Conservation (phyloP, 495 filamentous ascomycete genomes). For the Letharia lupina region DNA sequence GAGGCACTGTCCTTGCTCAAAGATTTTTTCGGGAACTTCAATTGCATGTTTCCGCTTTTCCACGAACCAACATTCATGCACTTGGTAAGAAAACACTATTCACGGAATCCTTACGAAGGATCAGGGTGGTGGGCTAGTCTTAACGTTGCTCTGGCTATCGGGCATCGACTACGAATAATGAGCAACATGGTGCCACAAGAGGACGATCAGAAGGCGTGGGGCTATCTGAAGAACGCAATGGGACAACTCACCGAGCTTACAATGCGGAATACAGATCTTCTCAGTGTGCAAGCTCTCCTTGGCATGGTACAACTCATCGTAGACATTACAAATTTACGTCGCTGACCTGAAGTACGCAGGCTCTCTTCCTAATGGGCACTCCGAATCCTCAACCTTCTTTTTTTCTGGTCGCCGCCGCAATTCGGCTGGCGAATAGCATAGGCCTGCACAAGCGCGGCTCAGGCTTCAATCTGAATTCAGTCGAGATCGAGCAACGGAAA, state of each 20-base stretch:
- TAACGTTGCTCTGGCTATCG: conserved; percentile 87
- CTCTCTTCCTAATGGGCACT: conserved; percentile 90
- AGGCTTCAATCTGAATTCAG: conserved; percentile 79
- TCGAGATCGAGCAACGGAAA: conserved; percentile 91
- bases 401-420: conserved; percentile 87
- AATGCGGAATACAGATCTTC: conserved; percentile 88
- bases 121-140: conserved; percentile 98
- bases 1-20: conserved; percentile 76
- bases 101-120: conserved; percentile 83
- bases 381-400: conserved; percentile 94
- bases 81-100: conserved; percentile 87
- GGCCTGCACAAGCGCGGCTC: conserved; percentile 89
- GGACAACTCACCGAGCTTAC: conserved; percentile 84
- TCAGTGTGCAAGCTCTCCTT: conserved; percentile 92
- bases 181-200: conserved; percentile 82
- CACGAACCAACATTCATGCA: conserved; percentile 98
- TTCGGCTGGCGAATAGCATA: conserved; percentile 86
- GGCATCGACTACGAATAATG: conserved; percentile 89
- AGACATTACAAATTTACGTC: background rate
- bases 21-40: conserved; percentile 97
- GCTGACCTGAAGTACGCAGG: conserved; percentile 35
- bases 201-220: conserved; percentile 90
- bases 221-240: conserved; percentile 93
- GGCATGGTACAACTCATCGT: conserved; percentile 58
- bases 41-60: conserved; percentile 95